phyloP scores from a whole-genome alignment of 257 asterid genomes.

The Prunella vulgaris region DNA sequence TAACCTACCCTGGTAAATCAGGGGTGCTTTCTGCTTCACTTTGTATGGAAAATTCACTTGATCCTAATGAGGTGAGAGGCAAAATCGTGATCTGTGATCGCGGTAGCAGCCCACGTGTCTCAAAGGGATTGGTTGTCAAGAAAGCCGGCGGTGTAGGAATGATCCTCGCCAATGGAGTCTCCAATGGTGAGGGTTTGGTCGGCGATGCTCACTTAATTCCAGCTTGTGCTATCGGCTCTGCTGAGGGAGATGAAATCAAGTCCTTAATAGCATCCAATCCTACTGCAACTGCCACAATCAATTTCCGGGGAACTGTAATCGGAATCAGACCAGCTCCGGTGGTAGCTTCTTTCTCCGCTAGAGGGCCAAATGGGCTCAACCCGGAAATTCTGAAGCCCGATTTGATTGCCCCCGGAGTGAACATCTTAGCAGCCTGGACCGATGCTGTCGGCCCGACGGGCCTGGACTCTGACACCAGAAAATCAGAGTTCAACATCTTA shows the following conservation, averaged over 20 bases:
- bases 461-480: constrained; percentile 60
- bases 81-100: constrained; percentile 92
- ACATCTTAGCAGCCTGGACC: constrained; percentile 92
- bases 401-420: constrained; percentile 90
- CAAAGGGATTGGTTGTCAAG: constrained; percentile 80
- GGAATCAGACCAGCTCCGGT: constrained; percentile 95
- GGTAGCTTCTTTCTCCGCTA: constrained; percentile 82
- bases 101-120: constrained; percentile 89
- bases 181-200: constrained; percentile 93
- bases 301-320: constrained; percentile 62
- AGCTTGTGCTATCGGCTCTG: constrained; percentile 72
- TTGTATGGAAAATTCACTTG: constrained; percentile 91
- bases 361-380: constrained; percentile 88
- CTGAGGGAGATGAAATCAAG: constrained; percentile 71
- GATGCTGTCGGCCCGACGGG: constrained; percentile 93
- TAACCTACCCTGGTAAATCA: constrained; percentile 76
- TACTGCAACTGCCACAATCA: constrained; percentile 54
- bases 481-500: constrained; percentile 76
- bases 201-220: constrained; percentile 92
- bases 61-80: constrained; percentile 53
- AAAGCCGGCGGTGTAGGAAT: constrained; percentile 93
- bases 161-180: constrained; percentile 80
- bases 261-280: constrained; percentile 43
- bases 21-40: constrained; percentile 84
- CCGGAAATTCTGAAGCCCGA: constrained; percentile 92